phyloP scores from a whole-genome alignment of 768 basidiomycete species.

The Rhodosporidiobolus sp. region DNA sequence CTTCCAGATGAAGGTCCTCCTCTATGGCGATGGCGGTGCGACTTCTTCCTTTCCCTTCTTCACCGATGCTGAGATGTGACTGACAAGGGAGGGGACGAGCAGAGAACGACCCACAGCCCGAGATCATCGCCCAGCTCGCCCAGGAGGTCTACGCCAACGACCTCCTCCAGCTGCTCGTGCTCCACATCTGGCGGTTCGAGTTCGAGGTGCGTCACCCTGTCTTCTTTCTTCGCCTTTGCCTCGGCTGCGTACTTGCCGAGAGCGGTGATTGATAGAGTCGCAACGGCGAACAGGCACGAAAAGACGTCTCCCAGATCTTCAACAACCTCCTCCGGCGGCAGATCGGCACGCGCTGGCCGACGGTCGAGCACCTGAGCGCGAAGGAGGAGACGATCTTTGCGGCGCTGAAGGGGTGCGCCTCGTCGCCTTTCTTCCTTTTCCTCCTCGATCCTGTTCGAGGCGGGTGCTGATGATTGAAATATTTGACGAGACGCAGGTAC shows the following conservation, averaged over 20 bases:
- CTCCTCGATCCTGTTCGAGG: neutral
- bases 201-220: constrained; percentile 68
- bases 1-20: constrained; percentile 80
- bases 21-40: constrained; percentile 83
- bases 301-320: constrained; percentile 54
- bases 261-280: constrained; percentile 69
- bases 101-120: constrained; percentile 72
- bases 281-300: constrained; percentile 59
- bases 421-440: neutral
- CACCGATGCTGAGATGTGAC: neutral
- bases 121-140: constrained; percentile 86
- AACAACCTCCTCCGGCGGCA: constrained; percentile 62
- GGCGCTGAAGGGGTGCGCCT: constrained; percentile 63
- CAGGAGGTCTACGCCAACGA: constrained; percentile 94
- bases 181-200: constrained; percentile 80
- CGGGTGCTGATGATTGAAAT: neutral
- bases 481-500: constrained; percentile 56
- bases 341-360: constrained; percentile 91
- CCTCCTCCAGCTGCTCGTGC: constrained; percentile 73
- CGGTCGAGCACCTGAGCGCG: constrained; percentile 82
- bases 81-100: neutral
- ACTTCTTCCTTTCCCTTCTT: constrained; percentile 24
- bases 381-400: constrained; percentile 74
- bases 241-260: neutral
- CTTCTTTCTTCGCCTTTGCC: neutral